Evolutionary conservation across 2,329 filamentous ascomycete species (phyloP).

Genomic region (Sphaerulina vaccinii): DNA sequence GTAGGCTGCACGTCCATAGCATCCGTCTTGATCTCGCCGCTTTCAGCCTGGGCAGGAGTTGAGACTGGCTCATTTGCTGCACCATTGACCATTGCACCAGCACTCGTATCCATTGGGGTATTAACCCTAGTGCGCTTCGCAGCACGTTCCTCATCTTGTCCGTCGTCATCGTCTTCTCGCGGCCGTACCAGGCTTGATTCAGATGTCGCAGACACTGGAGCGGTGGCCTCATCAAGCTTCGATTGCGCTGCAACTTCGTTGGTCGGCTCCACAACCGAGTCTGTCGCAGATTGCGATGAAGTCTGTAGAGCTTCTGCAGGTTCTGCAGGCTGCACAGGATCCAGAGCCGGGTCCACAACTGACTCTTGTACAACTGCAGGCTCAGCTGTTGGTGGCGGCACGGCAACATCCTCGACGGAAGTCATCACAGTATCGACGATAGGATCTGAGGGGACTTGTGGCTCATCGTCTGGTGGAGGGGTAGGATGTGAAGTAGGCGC

Average conservation of each 20-base stretch:
- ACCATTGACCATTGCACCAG: background rate
- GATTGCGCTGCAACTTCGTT: background rate
- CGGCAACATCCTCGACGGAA: slow-evolving; percentile 16
- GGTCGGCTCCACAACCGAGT: slow-evolving; percentile 8
- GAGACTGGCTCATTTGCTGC: background rate
- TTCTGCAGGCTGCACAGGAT: slow-evolving; percentile 15
- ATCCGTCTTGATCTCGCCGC: slow-evolving; percentile 3
- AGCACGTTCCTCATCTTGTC: slow-evolving; percentile 57
- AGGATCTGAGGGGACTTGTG: slow-evolving; percentile 34
- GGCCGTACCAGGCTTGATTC: slow-evolving; percentile 65
- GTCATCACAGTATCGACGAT: slow-evolving; percentile 33
- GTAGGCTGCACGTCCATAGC: slow-evolving; percentile 4
- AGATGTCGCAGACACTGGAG: slow-evolving; percentile 27
- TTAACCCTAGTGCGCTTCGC: slow-evolving; percentile 76
- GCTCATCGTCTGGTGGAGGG: slow-evolving; percentile 42
- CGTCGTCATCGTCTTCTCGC: slow-evolving; percentile 68
- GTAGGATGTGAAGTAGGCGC: slow-evolving; percentile 45
- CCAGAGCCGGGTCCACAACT: slow-evolving; percentile 13
- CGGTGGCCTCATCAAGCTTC: background rate
- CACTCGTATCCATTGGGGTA: background rate
- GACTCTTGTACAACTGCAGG: slow-evolving; percentile 17
- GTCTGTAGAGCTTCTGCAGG: too few relatives aligned
- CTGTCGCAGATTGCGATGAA: slow-evolving; percentile 5
- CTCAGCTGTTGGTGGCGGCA: slow-evolving; percentile 8
- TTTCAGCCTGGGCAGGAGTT: background rate